Base-by-base conservation (phyloP, 83 land plant species). In the Picea abies region DNA sequence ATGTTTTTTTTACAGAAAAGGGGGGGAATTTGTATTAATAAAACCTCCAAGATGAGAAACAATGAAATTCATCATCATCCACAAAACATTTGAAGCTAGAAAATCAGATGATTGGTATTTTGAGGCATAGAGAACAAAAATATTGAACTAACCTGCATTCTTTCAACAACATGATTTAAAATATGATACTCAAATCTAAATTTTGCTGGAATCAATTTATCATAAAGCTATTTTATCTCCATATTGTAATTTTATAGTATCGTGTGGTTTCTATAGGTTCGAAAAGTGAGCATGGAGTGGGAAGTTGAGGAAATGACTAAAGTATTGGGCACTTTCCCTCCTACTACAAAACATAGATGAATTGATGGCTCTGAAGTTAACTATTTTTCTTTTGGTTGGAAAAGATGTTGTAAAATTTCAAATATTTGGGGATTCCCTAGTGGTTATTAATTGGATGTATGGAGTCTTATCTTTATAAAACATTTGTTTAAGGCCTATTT, bases 261-360 rank as follows among this genome's bases (percentile, higher is more conserved):
- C n/a, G n/a, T 44, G 58, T 47, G 77, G 70, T 78, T 22, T 39
- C 16, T 85, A 56, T 84, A 97, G 99, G 95, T 97, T 60, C 98
- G 98, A 62, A 93, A 89, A 79, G 85, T 97, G 41, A 97, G 99
- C 88, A 81, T 93, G 95, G 96, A 95, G 81, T 95, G 99, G 98
- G 65, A 90, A 82, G 93, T 94, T 44, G 90, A 88, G 60, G 99
- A 97, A 77, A 97, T 87, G 80, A 92, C 95, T 47, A 88, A 90
- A 87, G 98, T 95, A 19, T 71, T 86, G 11, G 98, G 98, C 9
- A 97, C 99, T 19, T 97, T 37, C 62, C 98, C 99, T 26, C 99
- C 99, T 17, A 1, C 80, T 3, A 63, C 78, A 0, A 94, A 80
- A 14, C 79, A 80, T 25, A 92, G 84, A 22, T 93, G 97, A n/a